Conservation (phyloP, 2,329 filamentous ascomycete genomes). For the Phialocephala subalpina region DNA sequence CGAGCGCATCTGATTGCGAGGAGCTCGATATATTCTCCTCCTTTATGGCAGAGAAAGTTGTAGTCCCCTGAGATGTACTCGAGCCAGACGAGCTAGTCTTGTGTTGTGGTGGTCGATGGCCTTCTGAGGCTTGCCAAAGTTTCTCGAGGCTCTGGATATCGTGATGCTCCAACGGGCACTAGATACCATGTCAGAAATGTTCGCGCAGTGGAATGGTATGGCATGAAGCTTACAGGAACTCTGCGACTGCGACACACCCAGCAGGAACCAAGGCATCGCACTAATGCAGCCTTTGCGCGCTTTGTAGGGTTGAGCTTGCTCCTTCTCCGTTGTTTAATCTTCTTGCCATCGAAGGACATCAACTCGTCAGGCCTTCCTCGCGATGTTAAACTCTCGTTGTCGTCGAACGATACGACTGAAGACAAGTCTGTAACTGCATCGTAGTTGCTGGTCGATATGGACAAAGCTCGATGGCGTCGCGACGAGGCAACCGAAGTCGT, state of each 20-base stretch:
- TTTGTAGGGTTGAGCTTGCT: slow-evolving; percentile 31
- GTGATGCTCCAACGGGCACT: slow-evolving; percentile 43
- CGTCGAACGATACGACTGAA: slow-evolving; percentile 41
- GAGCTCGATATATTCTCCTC: slow-evolving; percentile 18
- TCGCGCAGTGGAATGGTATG: neutral
- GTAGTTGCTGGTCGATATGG: slow-evolving; percentile 29
- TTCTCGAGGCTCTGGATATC: slow-evolving; percentile 38
- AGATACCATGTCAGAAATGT: slow-evolving; percentile 15
- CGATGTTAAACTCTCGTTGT: slow-evolving; percentile 31
- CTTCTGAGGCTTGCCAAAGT: slow-evolving; percentile 17
- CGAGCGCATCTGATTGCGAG: slow-evolving; percentile 29
- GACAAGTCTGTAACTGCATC: slow-evolving; percentile 36
- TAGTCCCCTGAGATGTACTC: slow-evolving; percentile 23
- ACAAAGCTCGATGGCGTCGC: slow-evolving; percentile 25
- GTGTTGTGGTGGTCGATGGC: slow-evolving; percentile 12
- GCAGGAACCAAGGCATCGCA: slow-evolving; percentile 40
- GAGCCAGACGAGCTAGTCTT: slow-evolving; percentile 24
- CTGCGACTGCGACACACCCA: slow-evolving; percentile 32
- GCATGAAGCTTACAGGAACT: slow-evolving; percentile 30
- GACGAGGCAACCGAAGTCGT: slow-evolving; percentile 34
- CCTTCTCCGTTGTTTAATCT: slow-evolving; percentile 33
- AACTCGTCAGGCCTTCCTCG: slow-evolving; percentile 26
- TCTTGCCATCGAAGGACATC: slow-evolving; percentile 37
- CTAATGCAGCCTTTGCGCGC: slow-evolving; percentile 41
- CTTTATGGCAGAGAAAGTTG: slow-evolving; percentile 14